phyloP scores from a whole-genome alignment of 2,329 filamentous ascomycete genomes.

The Calycina herbarum region DNA sequence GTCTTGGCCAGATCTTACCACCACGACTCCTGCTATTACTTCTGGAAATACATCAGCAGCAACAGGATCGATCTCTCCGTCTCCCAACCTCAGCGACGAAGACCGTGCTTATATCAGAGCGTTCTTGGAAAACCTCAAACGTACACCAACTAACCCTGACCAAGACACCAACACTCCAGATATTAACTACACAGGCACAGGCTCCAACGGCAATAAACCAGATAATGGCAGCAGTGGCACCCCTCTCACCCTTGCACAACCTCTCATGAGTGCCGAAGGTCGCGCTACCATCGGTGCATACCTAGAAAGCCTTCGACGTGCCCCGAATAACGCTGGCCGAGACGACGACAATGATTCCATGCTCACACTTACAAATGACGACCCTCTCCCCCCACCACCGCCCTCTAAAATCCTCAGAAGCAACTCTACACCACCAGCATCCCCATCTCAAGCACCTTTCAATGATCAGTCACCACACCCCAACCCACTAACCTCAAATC shows the following conservation, averaged over 20 bases:
- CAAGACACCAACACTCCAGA: background rate
- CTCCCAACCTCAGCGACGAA: too few species aligned
- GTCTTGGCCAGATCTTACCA: too few species aligned
- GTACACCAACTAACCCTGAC: too few species aligned
- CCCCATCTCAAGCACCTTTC: background rate
- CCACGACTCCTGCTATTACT: too few species aligned
- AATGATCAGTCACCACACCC: background rate
- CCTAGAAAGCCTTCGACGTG: background rate
- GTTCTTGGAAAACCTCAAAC: too few species aligned
- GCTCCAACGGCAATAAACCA: background rate
- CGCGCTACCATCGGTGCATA: background rate
- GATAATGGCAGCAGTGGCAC: too few species aligned
- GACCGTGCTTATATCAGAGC: too few species aligned
- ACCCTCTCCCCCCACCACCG: background rate
- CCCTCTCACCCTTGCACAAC: background rate
- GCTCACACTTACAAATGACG: background rate
- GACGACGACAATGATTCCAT: background rate
- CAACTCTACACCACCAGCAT: background rate
- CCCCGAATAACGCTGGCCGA: background rate
- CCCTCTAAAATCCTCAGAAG: background rate
- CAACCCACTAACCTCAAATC: background rate
- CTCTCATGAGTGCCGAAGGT: background rate
- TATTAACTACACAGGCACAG: background rate
- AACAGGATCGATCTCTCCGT: too few species aligned
- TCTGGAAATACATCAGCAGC: too few species aligned